phyloP scores from a whole-genome alignment of 208 protist species.

The Leishmania arabica region DNA sequence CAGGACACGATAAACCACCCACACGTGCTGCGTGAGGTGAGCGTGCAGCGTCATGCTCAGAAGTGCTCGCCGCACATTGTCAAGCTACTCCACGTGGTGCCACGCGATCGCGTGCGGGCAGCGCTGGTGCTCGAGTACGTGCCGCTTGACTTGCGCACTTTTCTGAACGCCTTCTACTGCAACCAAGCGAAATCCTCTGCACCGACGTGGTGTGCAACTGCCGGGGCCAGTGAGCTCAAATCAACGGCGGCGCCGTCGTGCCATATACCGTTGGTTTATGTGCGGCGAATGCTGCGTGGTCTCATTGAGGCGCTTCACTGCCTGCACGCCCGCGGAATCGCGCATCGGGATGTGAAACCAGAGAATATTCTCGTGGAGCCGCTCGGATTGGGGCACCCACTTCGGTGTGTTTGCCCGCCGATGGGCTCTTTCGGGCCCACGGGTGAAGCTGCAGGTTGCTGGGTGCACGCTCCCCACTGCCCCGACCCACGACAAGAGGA shows the following conservation, averaged over 20 bases:
- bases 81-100: constrained; percentile 35
- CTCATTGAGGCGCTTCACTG: constrained; percentile 41
- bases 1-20: constrained; percentile 37
- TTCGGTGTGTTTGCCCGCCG: constrained; percentile 34
- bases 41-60: constrained; percentile 31
- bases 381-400: constrained; percentile 30
- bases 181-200: constrained; percentile 13
- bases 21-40: constrained; percentile 38
- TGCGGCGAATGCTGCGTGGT: constrained; percentile 30
- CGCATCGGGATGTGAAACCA: constrained; percentile 56
- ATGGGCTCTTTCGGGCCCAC: not conserved
- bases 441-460: constrained; percentile 1
- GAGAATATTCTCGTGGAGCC: constrained; percentile 70
- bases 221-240: not conserved
- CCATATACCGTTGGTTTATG: constrained; percentile 30
- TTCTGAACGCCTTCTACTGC: constrained; percentile 44
- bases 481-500: constrained; percentile 2
- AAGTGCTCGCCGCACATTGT: constrained; percentile 30
- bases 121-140: constrained; percentile 45
- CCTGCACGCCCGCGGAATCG: constrained; percentile 63
- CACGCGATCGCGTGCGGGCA: constrained; percentile 24
- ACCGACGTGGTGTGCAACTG: constrained; percentile 10
- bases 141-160: constrained; percentile 40
- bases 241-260: constrained; percentile 1
- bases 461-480: constrained; percentile 20